A percentile compares a stretch with the other conserved stretches of the same genome.
Conservation (phyloP, 768 basidiomycete species). For the Russula sp. region DNA sequence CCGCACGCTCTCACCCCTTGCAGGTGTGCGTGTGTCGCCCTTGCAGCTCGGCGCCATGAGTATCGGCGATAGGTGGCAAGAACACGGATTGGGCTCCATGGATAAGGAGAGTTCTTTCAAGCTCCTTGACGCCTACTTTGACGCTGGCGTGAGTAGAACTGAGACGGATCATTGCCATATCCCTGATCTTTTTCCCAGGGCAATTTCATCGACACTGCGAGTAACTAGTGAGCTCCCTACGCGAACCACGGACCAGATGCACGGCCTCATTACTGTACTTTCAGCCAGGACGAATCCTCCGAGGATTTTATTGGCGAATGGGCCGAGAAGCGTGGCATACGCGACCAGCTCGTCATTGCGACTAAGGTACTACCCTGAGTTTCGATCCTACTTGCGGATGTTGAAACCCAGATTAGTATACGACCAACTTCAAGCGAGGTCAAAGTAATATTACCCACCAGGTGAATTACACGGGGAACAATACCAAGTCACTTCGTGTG, state of each 20-base stretch:
- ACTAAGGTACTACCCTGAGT: conserved; percentile 34
- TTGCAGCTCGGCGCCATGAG: conserved; percentile 45
- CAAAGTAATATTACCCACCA: conserved; percentile 25
- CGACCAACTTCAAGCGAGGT: conserved; percentile 24
- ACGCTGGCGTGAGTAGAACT: conserved; percentile 42
- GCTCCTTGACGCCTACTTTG: conserved; percentile 42
- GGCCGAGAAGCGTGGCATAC: conserved; percentile 38
- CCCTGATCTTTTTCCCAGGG: conserved; percentile 42
- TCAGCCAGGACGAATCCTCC: conserved; percentile 49
- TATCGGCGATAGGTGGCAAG: conserved; percentile 41
- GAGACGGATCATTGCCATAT: conserved; percentile 17
- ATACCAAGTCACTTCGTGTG: conserved; percentile 36
- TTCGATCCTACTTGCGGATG: conserved; percentile 7
- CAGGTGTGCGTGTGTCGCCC: conserved; percentile 45
- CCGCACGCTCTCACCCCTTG: conserved; percentile 36
- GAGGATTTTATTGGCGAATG: conserved; percentile 51
- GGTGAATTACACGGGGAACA: conserved; percentile 39
- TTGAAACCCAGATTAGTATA: not conserved
- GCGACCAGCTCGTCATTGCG: conserved; percentile 46
- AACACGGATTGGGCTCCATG: conserved; percentile 37
- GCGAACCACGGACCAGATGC: not conserved
- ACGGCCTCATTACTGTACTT: not conserved
- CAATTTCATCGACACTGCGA: conserved; percentile 47
- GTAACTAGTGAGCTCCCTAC: conserved; percentile 34
- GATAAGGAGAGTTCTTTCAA: conserved; percentile 39